Evolutionary conservation across 441 rosid genomes (phyloP), one percentile per base, ranked within the genome.

Genomic region (Adansonia gregorii): DNA sequence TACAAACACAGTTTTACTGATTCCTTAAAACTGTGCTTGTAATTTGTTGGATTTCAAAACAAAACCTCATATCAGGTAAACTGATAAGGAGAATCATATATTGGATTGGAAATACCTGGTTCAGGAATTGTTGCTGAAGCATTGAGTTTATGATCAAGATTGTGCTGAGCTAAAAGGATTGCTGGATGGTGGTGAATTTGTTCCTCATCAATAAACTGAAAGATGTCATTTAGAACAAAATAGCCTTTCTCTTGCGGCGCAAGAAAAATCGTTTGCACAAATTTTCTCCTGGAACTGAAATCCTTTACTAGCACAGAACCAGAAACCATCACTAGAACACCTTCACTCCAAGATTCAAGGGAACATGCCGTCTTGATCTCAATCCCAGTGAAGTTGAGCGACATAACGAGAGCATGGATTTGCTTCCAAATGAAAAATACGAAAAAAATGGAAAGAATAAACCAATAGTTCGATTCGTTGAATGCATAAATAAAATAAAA

Each of bases 191-290:
- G 88, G 72, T 87, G 85, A 77, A 86, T 39, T 51, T 80, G 86
- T 55, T 87, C 91, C 76, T 91, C 97, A 11, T 90, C 94, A 71
- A 87, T 79, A 84, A 87, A 87, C 60, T 92, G 91, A 79, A 94
- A 89, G 59, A 95, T 89, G 81, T 95, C 98, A 87, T 89, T 95
- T 76, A 95, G 89, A 79, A 95, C 92, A 88, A 94, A 94, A 84
- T 81, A 93, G 17, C 98, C 98, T 20, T 83, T 90, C 86, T 90
- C 94, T 72, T 94, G 98, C 58, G 97, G 98, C 49, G 98, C 98
- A 80, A 95, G 97, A 78, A 94, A 95, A 86, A 95, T 93, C 0
- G 97, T 92, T 85, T 95, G 93, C 67, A 91, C 87, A 87, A 95
- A 95, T 79, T 88, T 90, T 90, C 97, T 88, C 83, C 87, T 83